Evolutionary conservation across 2,329 filamentous ascomycete genomes (phyloP), one percentile per base, ranked within the genome.

Genomic region (Aspergillus niger): DNA sequence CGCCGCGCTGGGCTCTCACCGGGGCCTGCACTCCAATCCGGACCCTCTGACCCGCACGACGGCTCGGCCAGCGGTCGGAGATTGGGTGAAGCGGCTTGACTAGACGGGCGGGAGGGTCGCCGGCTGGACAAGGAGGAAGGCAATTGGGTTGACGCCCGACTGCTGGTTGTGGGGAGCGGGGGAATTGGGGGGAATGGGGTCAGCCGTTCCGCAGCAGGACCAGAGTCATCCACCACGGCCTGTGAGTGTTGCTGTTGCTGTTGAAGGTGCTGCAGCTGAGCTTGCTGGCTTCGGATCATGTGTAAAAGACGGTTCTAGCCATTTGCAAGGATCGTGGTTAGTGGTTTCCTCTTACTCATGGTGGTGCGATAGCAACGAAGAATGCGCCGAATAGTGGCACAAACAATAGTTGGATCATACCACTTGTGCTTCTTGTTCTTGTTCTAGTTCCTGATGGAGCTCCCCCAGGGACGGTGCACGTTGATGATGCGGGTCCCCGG

Each of bases 351-450:
- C 32, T 51, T 8, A 57, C 41, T 44, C 30, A 47, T 28, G n/a
- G 26, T 62, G 32, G 43, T n/a, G 20, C 47, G 55, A 48, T 41
- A 32, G 20, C 28, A 39, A 38, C 5, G 11, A 53, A 38, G 20
- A 30, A 50, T 30, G 26, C 8, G 8, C 28, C 15, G 47, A 17
- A 41, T 53, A 50, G 54, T 70, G 44, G 32, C 22, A 44, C 32
- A 11, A 28, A 28, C 47, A 10, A 22, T 8, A 38, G 24, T 28
- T n/a, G 13, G 17, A 55, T 51, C 76, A 62, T 72, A 81, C 79
- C 69, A 82, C 80, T 74, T 82, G 80, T 15, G 79, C 80, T 69
- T 82, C 80, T 63, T 82, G 80, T 63, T 82, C 80, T 65, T 82
- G 79, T 64, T 82, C 80, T 48, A 82, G 65, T 62, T 82, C 80